Base-by-base conservation (phyloP, 1,284 basidiomycete genomes). In the Cryptococcus sp. region DNA sequence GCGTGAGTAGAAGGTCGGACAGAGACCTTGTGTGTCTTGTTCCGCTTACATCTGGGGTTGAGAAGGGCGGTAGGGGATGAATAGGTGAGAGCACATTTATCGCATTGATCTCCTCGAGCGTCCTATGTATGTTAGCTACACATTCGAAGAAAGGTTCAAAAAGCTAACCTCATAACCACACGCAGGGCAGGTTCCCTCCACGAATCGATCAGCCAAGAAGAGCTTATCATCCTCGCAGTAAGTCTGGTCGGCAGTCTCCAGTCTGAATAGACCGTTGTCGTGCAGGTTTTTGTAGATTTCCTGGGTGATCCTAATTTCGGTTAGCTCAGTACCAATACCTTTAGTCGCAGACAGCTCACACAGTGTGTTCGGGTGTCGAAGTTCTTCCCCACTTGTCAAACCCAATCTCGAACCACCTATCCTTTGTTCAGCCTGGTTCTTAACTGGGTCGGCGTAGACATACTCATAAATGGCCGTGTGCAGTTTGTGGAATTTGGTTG, bases 331-430 rank as follows among this genome's bases (percentile, higher is more conserved):
- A 8, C 23, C 10, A 5, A 37, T 38, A 30, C 23, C 41, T 11
- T n/a, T 35, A 8, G 34, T 32, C 4, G 23, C 8, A 37, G 37
- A 31, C 14, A 71, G 23, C 82, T 64, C 69, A 92, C 91, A 91
- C 86, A 4, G 93, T 93, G 76, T 98, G 96, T 58, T 86, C 78
- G 7, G 86, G 85, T 2, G 92, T 91, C 32, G 94, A 95, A 5
- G 95, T 99, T 42, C 96, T 84, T 4, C 96, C 95, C 77, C 98
- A 99, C 76, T 90, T 85, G 77, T 99, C 96, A 66, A 98, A 99
- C 48, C 91, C 94, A 65, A 74, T 74, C 53, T 78, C 73, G 58
- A 77, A 78, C 73, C 72, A 78, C 49, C 70, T 74, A 47, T n/a
- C 13, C 36, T 8, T 8, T 13, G 10, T 13, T 8, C 13, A 23